Conservation (phyloP, 2,329 filamentous ascomycete species). For the Talaromyces sp. region DNA sequence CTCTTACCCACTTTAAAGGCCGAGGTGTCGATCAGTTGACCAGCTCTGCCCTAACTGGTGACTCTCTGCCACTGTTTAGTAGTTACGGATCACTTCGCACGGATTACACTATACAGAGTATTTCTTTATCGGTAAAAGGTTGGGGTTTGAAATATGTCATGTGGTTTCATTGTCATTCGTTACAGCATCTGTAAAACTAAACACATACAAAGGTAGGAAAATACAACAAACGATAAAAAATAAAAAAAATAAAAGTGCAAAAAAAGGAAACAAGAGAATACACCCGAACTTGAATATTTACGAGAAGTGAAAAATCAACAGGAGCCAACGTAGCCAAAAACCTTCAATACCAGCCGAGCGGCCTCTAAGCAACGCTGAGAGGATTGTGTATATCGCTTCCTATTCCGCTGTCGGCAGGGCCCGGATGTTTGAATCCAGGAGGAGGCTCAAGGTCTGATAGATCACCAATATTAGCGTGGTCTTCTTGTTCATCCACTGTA, state of each 20-base stretch:
- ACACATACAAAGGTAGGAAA: not conserved
- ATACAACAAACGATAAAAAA: not conserved
- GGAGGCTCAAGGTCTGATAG: constrained; percentile 10
- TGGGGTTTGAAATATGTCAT: not conserved
- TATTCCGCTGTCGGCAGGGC: constrained; percentile 11
- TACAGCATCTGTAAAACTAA: not conserved
- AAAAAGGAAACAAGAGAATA: not conserved
- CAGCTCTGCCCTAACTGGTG: not conserved
- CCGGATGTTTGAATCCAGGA: constrained; percentile 3
- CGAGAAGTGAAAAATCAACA: not conserved
- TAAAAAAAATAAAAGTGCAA: not conserved
- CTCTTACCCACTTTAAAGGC: not conserved
- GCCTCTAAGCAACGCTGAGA: not conserved
- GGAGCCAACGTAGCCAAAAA: not conserved
- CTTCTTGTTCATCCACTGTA: constrained; percentile 9
- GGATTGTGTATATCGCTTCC: constrained; percentile 10
- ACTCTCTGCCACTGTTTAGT: not conserved
- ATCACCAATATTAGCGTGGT: not conserved
- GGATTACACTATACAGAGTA: not conserved
- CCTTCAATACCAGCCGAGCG: not conserved
- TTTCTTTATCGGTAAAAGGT: not conserved
- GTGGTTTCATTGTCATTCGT: not conserved
- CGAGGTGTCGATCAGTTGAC: not conserved
- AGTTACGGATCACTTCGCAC: too few relatives aligned
- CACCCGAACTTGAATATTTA: not conserved